These are phyloP conservation scores for Sporothrix luriei DNA, from an alignment of 2,329 filamentous ascomycete genomes.

Conservation along the genomic window DNA sequence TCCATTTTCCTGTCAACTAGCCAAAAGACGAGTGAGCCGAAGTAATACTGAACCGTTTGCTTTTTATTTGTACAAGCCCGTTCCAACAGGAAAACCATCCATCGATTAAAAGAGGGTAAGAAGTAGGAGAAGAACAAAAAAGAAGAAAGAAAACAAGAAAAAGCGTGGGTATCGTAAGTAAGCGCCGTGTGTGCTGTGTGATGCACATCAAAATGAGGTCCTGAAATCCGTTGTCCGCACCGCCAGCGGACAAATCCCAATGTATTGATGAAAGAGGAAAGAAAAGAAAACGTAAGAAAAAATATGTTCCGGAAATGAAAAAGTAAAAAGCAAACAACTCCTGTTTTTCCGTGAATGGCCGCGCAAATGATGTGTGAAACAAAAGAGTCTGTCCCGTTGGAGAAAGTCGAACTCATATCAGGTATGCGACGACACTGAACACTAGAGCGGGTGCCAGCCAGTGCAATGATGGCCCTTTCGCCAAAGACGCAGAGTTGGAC, in stretches of 20 bases:
- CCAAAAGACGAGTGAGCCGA: neutral
- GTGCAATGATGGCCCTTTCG: neutral
- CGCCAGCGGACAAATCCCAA: conserved; percentile 19
- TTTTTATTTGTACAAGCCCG: conserved; percentile 9
- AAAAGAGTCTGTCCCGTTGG: neutral
- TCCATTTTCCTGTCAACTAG: neutral
- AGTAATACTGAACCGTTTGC: neutral
- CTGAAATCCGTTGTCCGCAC: conserved; percentile 23
- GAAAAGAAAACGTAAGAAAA: neutral
- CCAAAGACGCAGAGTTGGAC: conserved; percentile 34
- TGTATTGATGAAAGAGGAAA: neutral
- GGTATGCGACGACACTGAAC: conserved; percentile 22
- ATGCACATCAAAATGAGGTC: neutral
- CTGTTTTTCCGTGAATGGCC: neutral
- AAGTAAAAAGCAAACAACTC: neutral
- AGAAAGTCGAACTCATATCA: neutral
- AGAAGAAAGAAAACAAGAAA: neutral
- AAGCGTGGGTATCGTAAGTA: conserved; percentile 32
- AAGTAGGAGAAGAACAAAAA: neutral
- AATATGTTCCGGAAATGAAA: neutral
- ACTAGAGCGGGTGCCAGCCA: conserved; percentile 28
- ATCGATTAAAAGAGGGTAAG: neutral
- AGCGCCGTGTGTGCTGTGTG: conserved; percentile 24
- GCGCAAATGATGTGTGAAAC: neutral
- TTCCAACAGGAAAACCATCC: conserved; percentile 6